Percentiles rank a stretch among this genome's conserved stretches.
phyloP scores from a whole-genome alignment of 805 yeast species.

The Sungouiella blattae region DNA sequence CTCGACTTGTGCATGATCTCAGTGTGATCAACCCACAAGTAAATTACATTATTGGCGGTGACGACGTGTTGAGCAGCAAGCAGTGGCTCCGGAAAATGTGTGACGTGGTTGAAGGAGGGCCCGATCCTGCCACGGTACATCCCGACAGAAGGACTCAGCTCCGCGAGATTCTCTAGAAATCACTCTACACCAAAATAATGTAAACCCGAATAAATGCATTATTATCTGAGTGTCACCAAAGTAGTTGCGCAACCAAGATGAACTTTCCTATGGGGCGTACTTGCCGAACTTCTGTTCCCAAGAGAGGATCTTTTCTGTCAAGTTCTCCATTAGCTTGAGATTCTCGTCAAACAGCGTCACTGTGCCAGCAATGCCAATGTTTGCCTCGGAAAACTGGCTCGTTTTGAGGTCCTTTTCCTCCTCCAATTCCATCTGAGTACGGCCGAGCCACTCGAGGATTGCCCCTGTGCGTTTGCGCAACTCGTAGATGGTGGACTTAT shows the following conservation, averaged over 20 bases:
- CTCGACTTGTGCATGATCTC: constrained; percentile 73
- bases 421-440: constrained; percentile 80
- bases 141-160: constrained; percentile 41
- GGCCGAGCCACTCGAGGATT: constrained; percentile 83
- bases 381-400: constrained; percentile 8
- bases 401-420: constrained; percentile 42
- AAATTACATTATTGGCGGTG: constrained; percentile 78
- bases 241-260: too few species aligned
- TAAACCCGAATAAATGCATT: too few species aligned
- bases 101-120: constrained; percentile 23
- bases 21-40: constrained; percentile 54
- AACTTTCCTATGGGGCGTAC: constrained; percentile 41
- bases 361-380: constrained; percentile 7
- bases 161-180: constrained; percentile 24
- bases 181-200: too few species aligned
- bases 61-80: constrained; percentile 31
- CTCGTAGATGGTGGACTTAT: constrained; percentile 70
- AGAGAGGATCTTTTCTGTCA: constrained; percentile 63
- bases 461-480: constrained; percentile 87
- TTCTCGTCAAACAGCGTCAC: constrained; percentile 48
- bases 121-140: constrained; percentile 18
- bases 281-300: constrained; percentile 80
- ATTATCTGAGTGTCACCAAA: too few species aligned
- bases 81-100: constrained; percentile 33
- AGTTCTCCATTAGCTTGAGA: constrained; percentile 61